phyloP scores from a whole-genome alignment of 2,329 filamentous ascomycete species.

The Colletotrichum siamense region DNA sequence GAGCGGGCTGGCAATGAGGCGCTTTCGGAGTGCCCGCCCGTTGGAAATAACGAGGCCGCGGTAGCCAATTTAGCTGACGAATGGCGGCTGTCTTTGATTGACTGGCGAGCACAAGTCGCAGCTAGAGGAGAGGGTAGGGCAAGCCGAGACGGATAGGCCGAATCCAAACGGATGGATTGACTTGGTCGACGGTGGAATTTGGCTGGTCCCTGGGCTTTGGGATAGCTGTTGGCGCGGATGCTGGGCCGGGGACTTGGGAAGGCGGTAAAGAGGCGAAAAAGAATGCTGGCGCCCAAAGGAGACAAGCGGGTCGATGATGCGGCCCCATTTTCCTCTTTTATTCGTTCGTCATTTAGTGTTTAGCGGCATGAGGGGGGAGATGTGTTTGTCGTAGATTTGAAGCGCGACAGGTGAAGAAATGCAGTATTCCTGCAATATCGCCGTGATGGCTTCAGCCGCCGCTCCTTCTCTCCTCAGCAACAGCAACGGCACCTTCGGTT shows the following conservation, averaged over 20 bases:
- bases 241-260: neutral
- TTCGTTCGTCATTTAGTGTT: slow-evolving; percentile 1
- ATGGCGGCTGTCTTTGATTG: neutral
- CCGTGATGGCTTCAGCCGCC: neutral
- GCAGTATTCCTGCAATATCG: neutral
- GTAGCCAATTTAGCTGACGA: neutral
- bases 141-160: neutral
- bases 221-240: neutral
- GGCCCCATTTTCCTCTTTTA: neutral
- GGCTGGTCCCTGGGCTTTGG: neutral
- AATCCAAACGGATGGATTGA: slow-evolving; percentile 5
- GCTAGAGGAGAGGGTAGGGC: neutral
- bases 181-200: neutral
- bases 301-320: neutral
- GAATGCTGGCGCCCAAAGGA: neutral
- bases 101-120: neutral
- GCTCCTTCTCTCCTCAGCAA: neutral
- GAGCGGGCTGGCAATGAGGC: neutral
- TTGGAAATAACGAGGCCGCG: neutral
- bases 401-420: neutral
- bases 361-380: neutral
- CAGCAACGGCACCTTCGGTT: neutral
- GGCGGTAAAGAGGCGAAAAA: neutral
- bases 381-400: neutral
- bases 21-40: slow-evolving; percentile 8